Conservation (phyloP, 345 rosid genomes). For the Gossypium rotundifolium region DNA sequence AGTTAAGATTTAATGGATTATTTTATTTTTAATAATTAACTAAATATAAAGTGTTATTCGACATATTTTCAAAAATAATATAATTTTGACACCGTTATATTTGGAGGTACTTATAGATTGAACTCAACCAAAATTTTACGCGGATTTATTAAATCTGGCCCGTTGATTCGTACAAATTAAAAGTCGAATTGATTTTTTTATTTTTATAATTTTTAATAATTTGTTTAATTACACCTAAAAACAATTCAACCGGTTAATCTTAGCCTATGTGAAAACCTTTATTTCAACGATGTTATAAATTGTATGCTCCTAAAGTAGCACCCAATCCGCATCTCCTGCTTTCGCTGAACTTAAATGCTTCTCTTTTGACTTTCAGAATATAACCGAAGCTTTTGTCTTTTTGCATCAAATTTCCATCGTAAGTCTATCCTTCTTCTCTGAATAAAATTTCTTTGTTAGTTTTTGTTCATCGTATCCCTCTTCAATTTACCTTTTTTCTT, state of each 20-base stretch:
- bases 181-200: too few species aligned
- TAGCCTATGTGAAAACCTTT: too few species aligned
- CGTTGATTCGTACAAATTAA: too few species aligned
- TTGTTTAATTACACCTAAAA: too few species aligned
- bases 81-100: accelerated
- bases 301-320: background rate
- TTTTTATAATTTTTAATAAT: too few species aligned
- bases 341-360: background rate
- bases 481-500: background rate
- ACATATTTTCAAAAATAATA: too few species aligned
- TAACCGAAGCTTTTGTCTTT: background rate
- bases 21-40: too few species aligned
- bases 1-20: too few species aligned
- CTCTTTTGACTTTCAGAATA: background rate
- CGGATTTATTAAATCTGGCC: accelerated
- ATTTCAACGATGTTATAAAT: background rate
- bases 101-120: accelerated
- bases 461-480: background rate
- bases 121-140: accelerated
- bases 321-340: background rate
- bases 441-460: background rate
- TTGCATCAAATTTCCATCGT: constrained; percentile 1
- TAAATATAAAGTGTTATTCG: too few species aligned
- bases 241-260: too few species aligned
- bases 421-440: background rate